Evolutionary conservation across 2,329 filamentous ascomycete species (phyloP).

Genomic region (Ceratocystis diversiconidia): DNA sequence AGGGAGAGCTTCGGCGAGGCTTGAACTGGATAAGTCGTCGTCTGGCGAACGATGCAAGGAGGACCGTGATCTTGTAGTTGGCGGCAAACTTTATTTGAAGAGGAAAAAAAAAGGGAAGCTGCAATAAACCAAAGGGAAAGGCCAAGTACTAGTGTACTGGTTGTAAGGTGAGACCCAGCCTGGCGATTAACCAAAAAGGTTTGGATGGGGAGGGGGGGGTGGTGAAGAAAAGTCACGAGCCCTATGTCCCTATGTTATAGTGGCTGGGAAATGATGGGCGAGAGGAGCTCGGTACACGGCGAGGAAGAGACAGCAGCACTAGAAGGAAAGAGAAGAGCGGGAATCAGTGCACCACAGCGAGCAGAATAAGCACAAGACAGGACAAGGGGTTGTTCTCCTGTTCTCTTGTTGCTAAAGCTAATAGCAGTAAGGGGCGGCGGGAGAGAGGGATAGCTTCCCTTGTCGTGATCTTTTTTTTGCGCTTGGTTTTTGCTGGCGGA

Average conservation of each 20-base stretch:
- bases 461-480: too few species aligned
- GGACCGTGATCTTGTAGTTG: neutral
- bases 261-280: slow-evolving; percentile 1
- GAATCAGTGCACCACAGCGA: neutral
- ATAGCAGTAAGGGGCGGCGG: too few species aligned
- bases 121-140: neutral
- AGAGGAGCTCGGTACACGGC: neutral
- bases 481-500: too few species aligned
- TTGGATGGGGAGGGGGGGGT: neutral
- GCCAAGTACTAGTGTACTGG: neutral
- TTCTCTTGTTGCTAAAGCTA: neutral
- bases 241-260: neutral
- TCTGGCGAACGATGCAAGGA: neutral
- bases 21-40: neutral
- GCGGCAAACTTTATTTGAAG: neutral
- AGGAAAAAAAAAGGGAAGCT: neutral
- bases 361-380: neutral
- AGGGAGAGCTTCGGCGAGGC: neutral
- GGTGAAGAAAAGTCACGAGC: neutral
- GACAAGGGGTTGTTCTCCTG: neutral
- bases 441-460: too few species aligned
- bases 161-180: too few species aligned
- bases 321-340: neutral
- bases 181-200: too few species aligned
- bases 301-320: neutral